These are phyloP conservation scores for Rhododendron vialii DNA, from an alignment of 148 eudicot species.

Conservation along the genomic window DNA sequence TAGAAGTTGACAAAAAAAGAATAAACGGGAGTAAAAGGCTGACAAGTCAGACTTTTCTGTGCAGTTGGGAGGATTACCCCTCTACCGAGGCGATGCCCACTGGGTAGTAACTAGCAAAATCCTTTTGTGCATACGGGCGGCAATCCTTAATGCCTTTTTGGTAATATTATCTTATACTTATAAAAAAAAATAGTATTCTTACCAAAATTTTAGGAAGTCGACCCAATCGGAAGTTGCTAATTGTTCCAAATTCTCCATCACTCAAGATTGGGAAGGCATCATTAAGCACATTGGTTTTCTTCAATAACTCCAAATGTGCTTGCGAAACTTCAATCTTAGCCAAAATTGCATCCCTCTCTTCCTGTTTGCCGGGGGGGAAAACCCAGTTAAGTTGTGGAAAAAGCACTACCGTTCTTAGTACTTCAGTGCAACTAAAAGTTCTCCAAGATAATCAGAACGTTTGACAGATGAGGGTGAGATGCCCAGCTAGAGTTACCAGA, in stretches of 20 bases:
- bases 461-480: not conserved
- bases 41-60: too few relatives aligned
- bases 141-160: too few relatives aligned
- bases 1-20: too few relatives aligned
- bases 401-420: not conserved
- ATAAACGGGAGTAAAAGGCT: too few relatives aligned
- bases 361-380: slow-evolving; percentile 36
- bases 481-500: not conserved
- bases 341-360: slow-evolving; percentile 87
- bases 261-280: slow-evolving; percentile 86
- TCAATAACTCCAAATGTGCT: slow-evolving; percentile 85
- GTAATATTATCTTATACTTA: too few relatives aligned
- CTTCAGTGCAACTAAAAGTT: not conserved
- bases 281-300: slow-evolving; percentile 83
- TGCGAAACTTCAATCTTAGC: slow-evolving; percentile 97
- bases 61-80: too few relatives aligned
- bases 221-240: slow-evolving; percentile 92
- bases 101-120: too few relatives aligned
- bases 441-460: not conserved
- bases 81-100: too few relatives aligned
- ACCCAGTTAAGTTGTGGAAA: not conserved
- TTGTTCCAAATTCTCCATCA: slow-evolving; percentile 95
- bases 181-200: slow-evolving; percentile 6
- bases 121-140: too few relatives aligned
- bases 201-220: slow-evolving; percentile 92